phyloP scores from a whole-genome alignment of 1,139 yeast species.

The Yarrowia galli region DNA sequence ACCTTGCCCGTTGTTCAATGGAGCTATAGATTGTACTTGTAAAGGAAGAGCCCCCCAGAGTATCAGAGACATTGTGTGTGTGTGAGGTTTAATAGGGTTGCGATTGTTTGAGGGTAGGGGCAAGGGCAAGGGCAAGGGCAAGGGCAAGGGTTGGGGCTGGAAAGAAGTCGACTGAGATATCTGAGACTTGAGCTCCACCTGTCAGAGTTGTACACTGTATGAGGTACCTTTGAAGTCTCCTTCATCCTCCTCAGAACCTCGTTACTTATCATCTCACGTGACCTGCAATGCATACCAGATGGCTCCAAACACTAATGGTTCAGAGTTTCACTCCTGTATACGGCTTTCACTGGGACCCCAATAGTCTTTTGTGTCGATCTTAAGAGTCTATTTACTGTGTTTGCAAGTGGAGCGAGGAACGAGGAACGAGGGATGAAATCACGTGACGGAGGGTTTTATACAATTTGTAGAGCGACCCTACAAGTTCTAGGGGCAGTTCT shows the following conservation, averaged over 20 bases:
- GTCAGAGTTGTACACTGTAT: no score
- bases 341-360: slow-evolving; percentile 12
- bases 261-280: neutral
- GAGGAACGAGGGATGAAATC: neutral
- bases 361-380: slow-evolving; percentile 17
- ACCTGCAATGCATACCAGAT: slow-evolving; percentile 19
- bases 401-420: slow-evolving; percentile 7
- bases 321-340: neutral
- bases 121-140: no score
- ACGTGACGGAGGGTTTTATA: neutral
- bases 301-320: slow-evolving; percentile 4
- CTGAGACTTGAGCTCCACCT: neutral
- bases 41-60: neutral
- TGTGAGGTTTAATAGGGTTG: neutral
- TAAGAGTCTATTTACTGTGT: neutral
- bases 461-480: no score
- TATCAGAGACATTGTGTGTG: neutral
- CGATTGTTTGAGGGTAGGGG: no score
- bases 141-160: no score
- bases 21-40: no score
- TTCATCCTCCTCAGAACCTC: no score
- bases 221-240: no score
- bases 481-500: no score
- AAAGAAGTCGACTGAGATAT: no score
- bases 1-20: no score